Evolutionary conservation across 169 alveolate species (phyloP), one percentile per base, ranked within the genome.

Genomic region (Plasmodium coatneyi): DNA sequence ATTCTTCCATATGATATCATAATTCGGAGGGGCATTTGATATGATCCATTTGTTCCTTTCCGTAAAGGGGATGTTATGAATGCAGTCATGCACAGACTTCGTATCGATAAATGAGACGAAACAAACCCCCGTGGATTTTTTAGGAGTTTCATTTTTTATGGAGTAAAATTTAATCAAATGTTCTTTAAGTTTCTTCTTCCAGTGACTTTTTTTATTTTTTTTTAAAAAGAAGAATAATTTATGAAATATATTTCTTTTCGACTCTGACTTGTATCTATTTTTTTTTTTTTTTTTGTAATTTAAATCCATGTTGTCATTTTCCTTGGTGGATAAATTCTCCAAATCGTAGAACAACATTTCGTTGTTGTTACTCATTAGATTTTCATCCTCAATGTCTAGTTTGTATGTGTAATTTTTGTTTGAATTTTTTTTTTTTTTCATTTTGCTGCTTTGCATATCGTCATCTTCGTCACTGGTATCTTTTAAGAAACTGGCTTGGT

Each of bases 71-170:
- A 87, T 87, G 30, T 87, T 87, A 56, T 87, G 93, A 56, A 87
- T 87, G 30, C 93, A 87, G 70, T 87, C 93, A 87, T 87, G 93
- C 5, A 87, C 93, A 0, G 93, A 87, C 41, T 87, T 87, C 2
- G 93, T 87, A 10, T 87, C 93, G 30, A 87, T 87, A 87, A 87
- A 87, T 4, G 93, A 87, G 3, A 87, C 93, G 80, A 87, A 87
- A 46, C 93, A 87, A 0, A 87, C 93, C 5, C 93, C 93, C 36
- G 93, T 87, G 30, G 93, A 87, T 66, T 87, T 87, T 56, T 87
- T 87, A 3, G 93, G 93, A 7, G 93, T 87, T 76, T 87, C 93
- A 87, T 87, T 87, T 87, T 79, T 60, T 7, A 87, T 66, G 19
- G 80, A 60, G 70, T 87, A 87, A 41, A 87, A 87, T 80, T 87